Percentiles rank a stretch among this genome's conserved stretches.
These are phyloP conservation scores for Phytophthora niederhauseri DNA, from an alignment of 352 stramenopile genomes.

Conservation along the genomic window DNA sequence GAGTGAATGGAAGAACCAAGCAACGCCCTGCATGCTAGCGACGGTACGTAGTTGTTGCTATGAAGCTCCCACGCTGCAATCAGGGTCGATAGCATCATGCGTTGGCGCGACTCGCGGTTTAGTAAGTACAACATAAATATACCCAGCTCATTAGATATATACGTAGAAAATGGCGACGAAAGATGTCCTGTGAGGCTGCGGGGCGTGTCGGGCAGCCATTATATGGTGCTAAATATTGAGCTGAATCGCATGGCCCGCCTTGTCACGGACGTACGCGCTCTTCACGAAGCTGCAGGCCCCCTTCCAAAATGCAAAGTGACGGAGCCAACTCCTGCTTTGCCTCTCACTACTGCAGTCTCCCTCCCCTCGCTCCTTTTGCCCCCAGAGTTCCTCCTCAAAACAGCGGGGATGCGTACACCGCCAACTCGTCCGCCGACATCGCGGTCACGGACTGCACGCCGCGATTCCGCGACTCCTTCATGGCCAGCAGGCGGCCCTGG, in stretches of 20 bases:
- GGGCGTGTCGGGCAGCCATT: neutral
- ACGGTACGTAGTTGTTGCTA: no score
- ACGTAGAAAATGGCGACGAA: conserved; percentile 4
- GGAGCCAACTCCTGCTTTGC: neutral
- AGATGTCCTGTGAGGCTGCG: neutral
- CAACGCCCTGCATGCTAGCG: no score
- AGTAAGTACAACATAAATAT: conserved; percentile 23
- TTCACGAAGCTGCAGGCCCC: neutral
- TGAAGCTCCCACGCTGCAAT: no score
- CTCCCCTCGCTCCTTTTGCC: neutral
- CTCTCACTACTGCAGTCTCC: no score
- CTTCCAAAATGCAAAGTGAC: neutral
- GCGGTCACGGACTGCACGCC: conserved; percentile 37
- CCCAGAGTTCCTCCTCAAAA: conserved; percentile 39
- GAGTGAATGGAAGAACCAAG: no score
- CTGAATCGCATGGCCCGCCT: no score
- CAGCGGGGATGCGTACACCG: conserved; percentile 45
- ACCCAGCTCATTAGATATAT: conserved; percentile 34
- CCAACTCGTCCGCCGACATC: conserved; percentile 26
- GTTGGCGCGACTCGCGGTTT: neutral
- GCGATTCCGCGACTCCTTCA: conserved; percentile 59
- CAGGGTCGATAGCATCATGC: no score
- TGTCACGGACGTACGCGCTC: neutral
- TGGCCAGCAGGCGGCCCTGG: conserved; percentile 59
- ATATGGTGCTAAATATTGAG: no score